A percentile compares a stretch with the other conserved stretches of the same genome.
Evolutionary conservation across 2,329 filamentous ascomycete species (phyloP).

Genomic region (Cercospora berteroae): DNA sequence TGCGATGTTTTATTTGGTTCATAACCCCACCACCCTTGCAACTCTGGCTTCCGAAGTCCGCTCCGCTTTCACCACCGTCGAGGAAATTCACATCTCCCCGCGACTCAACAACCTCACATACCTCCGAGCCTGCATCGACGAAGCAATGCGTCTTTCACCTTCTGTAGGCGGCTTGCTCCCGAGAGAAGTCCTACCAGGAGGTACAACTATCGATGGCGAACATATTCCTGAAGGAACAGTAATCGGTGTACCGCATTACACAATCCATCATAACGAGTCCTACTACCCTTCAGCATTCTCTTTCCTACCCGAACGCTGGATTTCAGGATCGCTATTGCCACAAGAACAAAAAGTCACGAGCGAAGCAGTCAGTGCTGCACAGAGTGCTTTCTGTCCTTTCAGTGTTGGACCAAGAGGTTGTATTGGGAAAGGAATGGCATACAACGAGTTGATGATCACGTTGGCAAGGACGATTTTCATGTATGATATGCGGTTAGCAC

Average conservation of each 20-base stretch:
- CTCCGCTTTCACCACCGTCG: conserved; percentile 50
- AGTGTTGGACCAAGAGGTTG: conserved; percentile 25
- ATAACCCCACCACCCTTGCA: conserved; percentile 32
- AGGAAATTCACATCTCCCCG: conserved; percentile 45
- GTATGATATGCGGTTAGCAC: conserved; percentile 25
- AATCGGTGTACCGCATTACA: conserved; percentile 38
- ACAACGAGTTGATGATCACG: conserved; percentile 23
- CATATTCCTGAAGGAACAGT: conserved; percentile 39
- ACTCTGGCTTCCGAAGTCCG: conserved; percentile 34
- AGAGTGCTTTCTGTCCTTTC: conserved; percentile 26
- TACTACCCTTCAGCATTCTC: conserved; percentile 31
- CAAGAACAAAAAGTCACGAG: not conserved
- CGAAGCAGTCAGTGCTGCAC: conserved; percentile 13
- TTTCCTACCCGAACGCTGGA: conserved; percentile 34
- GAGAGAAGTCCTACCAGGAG: conserved; percentile 37
- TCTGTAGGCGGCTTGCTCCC: conserved; percentile 41
- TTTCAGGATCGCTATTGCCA: not conserved
- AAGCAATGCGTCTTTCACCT: conserved; percentile 49
- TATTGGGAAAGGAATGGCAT: conserved; percentile 28
- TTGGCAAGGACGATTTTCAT: conserved; percentile 21
- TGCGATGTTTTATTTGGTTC: conserved; percentile 40
- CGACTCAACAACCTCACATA: conserved; percentile 41
- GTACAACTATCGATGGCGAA: conserved; percentile 36
- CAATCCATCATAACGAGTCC: conserved; percentile 37
- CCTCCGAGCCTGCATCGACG: conserved; percentile 49